Conservation (phyloP, 352 stramenopile genomes). For the Globisporangium iwayamae region DNA sequence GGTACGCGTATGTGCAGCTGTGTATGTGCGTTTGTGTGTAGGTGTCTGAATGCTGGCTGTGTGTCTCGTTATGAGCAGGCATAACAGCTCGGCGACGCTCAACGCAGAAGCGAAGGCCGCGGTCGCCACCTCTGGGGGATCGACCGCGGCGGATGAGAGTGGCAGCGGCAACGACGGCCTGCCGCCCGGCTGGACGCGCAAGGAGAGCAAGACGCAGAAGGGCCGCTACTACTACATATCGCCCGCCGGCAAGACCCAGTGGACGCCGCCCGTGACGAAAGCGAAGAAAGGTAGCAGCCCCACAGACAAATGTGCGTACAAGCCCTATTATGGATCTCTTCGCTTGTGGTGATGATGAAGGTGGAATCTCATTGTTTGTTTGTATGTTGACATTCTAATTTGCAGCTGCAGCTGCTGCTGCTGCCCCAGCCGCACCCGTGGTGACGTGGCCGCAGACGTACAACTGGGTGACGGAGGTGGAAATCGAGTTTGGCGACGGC, state of each 20-base stretch:
- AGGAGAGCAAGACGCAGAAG: constrained; percentile 86
- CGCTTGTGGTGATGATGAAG: too few relatives aligned
- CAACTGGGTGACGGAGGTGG: constrained; percentile 80
- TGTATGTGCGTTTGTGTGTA: not conserved
- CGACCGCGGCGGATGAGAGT: constrained; percentile 6
- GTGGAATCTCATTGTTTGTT: not conserved
- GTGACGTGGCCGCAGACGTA: constrained; percentile 37
- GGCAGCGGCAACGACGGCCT: constrained; percentile 28
- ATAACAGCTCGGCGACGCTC: constrained; percentile 21
- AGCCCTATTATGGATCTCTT: not conserved
- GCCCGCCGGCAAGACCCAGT: constrained; percentile 78
- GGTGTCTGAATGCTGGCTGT: not conserved
- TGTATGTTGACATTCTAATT: not conserved
- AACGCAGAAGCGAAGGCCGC: not conserved
- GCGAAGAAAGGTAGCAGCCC: constrained; percentile 7
- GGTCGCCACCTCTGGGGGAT: constrained; percentile 1
- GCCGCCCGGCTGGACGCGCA: constrained; percentile 73
- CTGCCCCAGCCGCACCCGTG: constrained; percentile 3
- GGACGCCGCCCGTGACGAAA: constrained; percentile 49
- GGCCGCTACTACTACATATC: constrained; percentile 86
- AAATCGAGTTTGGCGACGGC: constrained; percentile 83
- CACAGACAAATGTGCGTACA: not conserved
- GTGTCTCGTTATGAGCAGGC: constrained; percentile 3
- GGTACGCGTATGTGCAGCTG: constrained; percentile 1
- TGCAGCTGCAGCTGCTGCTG: not conserved